Conservation (phyloP, 179 eudicot species). For the Silene coronaria region DNA sequence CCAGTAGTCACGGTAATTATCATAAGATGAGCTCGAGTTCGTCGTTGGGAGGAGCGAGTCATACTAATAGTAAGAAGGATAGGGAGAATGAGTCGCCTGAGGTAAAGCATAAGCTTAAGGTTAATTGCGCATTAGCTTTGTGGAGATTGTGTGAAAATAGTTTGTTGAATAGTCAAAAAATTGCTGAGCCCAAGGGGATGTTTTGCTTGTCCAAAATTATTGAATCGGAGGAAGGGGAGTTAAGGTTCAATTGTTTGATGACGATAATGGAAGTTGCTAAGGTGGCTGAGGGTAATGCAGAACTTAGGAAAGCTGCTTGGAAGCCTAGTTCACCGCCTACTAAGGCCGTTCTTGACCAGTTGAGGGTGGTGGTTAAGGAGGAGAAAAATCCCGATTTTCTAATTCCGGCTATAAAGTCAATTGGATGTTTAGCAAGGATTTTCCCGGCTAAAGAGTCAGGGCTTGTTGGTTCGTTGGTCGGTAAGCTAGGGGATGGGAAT, state of each 20-base stretch:
- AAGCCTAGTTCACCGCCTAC: slow-evolving; percentile 58
- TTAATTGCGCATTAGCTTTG: slow-evolving; percentile 47
- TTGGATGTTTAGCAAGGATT: slow-evolving; percentile 59
- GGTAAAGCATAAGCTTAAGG: slow-evolving; percentile 44
- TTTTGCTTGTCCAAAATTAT: slow-evolving; percentile 56
- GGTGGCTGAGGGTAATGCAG: slow-evolving; percentile 53
- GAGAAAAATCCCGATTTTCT: slow-evolving; percentile 30
- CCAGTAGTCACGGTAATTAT: slow-evolving; percentile 21
- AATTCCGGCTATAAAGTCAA: slow-evolving; percentile 44
- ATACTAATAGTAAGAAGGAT: slow-evolving; percentile 34
- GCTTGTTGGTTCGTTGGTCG: slow-evolving; percentile 45
- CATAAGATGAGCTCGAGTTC: slow-evolving; percentile 30
- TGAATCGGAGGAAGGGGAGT: slow-evolving; percentile 48
- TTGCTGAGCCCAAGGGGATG: slow-evolving; percentile 60
- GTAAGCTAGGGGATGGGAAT: slow-evolving; percentile 40
- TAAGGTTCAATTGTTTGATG: slow-evolving; percentile 51
- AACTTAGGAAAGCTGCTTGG: slow-evolving; percentile 56
- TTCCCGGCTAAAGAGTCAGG: slow-evolving; percentile 63
- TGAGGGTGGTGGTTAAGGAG: slow-evolving; percentile 48
- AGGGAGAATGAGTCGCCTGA: slow-evolving; percentile 48
- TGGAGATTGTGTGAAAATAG: slow-evolving; percentile 50
- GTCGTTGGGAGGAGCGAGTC: slow-evolving; percentile 35
- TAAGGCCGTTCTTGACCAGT: slow-evolving; percentile 56
- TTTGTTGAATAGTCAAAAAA: slow-evolving; percentile 55
- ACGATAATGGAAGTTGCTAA: slow-evolving; percentile 58